Evolutionary conservation across 2,329 filamentous ascomycete species (phyloP).

Genomic region (Geosmithia morbida): DNA sequence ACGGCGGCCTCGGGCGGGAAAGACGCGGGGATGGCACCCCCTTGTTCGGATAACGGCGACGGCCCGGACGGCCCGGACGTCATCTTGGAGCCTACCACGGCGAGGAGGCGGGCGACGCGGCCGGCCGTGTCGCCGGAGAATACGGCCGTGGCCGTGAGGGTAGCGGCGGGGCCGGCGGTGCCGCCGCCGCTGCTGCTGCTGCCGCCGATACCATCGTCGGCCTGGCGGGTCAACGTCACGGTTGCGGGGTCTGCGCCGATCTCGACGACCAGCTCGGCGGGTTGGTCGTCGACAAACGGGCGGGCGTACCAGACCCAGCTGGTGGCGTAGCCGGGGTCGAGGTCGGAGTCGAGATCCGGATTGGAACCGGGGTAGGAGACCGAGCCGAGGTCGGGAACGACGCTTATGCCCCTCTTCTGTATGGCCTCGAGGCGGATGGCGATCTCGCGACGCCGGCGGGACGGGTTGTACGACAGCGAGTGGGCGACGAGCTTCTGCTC

Average conservation of each 20-base stretch:
- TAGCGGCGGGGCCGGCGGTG: too few species aligned
- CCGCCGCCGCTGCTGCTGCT: too few species aligned
- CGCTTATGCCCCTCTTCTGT: slow-evolving; percentile 69
- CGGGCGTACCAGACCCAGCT: slow-evolving; percentile 64
- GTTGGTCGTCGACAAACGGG: slow-evolving; percentile 63
- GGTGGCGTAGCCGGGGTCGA: slow-evolving; percentile 8
- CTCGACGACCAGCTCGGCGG: slow-evolving; percentile 67
- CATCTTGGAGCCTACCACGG: slow-evolving; percentile 70
- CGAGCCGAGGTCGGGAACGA: slow-evolving; percentile 31
- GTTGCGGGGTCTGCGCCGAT: slow-evolving; percentile 53
- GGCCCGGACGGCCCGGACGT: slow-evolving; percentile 46
- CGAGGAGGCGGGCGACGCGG: slow-evolving; percentile 58
- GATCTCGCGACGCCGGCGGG: slow-evolving; percentile 58
- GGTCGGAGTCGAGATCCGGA: slow-evolving; percentile 2
- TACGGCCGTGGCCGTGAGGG: too few species aligned
- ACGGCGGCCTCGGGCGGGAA: slow-evolving; percentile 47
- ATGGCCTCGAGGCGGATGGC: slow-evolving; percentile 69
- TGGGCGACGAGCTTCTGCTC: slow-evolving; percentile 79
- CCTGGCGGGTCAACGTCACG: too few species aligned
- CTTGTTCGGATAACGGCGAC: slow-evolving; percentile 50
- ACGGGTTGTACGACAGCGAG: slow-evolving; percentile 59
- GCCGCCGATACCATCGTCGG: too few species aligned
- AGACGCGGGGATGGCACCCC: slow-evolving; percentile 51
- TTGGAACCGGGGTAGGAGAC: too few species aligned
- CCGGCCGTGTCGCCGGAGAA: slow-evolving; percentile 60